Conservation (phyloP, 2,329 filamentous ascomycete species). For the Claviceps sp. region DNA sequence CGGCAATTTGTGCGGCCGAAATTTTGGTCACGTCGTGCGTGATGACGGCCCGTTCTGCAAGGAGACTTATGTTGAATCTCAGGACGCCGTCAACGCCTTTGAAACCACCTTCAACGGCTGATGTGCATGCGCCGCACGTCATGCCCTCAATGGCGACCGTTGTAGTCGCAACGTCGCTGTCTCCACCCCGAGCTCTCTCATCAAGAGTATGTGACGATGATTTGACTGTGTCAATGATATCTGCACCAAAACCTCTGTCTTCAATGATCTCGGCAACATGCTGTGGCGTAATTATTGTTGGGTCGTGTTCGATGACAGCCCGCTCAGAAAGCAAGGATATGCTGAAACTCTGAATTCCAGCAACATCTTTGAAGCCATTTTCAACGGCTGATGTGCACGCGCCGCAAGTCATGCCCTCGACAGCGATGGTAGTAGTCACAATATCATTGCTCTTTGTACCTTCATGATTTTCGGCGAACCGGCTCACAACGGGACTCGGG, state of each 20-base stretch:
- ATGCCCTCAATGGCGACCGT: slow-evolving; percentile 89
- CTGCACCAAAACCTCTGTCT: slow-evolving; percentile 68
- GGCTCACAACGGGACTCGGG: slow-evolving; percentile 37
- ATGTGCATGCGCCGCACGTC: slow-evolving; percentile 95
- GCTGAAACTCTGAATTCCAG: slow-evolving; percentile 62
- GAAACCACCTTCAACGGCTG: slow-evolving; percentile 77
- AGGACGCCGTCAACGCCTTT: slow-evolving; percentile 61
- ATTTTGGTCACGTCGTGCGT: slow-evolving; percentile 66
- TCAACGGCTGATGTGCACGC: slow-evolving; percentile 81
- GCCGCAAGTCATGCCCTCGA: slow-evolving; percentile 85
- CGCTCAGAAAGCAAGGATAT: slow-evolving; percentile 76
- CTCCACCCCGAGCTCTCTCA: slow-evolving; percentile 16
- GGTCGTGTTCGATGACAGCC: slow-evolving; percentile 73
- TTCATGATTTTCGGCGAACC: slow-evolving; percentile 20
- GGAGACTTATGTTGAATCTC: slow-evolving; percentile 87
- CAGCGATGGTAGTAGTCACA: slow-evolving; percentile 60
- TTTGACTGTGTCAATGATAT: slow-evolving; percentile 57
- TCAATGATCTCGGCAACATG: slow-evolving; percentile 48
- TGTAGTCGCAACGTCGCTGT: slow-evolving; percentile 47
- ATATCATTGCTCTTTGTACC: slow-evolving; percentile 27
- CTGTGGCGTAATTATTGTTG: slow-evolving; percentile 35
- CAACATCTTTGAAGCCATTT: slow-evolving; percentile 60
- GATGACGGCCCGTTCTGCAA: slow-evolving; percentile 84
- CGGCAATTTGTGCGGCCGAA: slow-evolving; percentile 57
- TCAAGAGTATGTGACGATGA: slow-evolving; percentile 16